phyloP scores from a whole-genome alignment of 2,329 filamentous ascomycete species.

The Capronia coronata region DNA sequence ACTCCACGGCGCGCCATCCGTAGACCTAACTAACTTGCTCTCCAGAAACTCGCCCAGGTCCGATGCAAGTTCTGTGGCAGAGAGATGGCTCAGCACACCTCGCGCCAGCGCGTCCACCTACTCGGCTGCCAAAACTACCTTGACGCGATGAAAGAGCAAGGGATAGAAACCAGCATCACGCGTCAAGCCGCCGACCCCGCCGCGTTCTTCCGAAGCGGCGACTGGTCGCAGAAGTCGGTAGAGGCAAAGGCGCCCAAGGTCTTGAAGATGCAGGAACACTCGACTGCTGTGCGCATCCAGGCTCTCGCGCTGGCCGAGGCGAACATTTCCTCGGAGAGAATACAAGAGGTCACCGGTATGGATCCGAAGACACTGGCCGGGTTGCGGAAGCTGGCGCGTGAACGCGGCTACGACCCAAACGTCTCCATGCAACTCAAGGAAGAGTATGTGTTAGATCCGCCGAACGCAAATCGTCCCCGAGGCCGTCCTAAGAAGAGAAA shows the following conservation, averaged over 20 bases:
- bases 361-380: constrained; percentile 28
- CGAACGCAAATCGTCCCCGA: constrained; percentile 25
- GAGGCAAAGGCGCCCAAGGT: constrained; percentile 27
- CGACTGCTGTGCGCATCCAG: constrained; percentile 28
- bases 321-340: constrained; percentile 27
- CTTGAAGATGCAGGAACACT: constrained; percentile 27
- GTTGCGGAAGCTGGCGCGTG: constrained; percentile 26
- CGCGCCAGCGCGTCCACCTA: constrained; percentile 29
- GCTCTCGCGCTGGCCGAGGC: constrained; percentile 28
- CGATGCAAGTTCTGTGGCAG: constrained; percentile 30
- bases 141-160: constrained; percentile 28
- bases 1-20: too few species aligned
- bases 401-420: constrained; percentile 28
- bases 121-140: constrained; percentile 28
- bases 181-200: constrained; percentile 28
- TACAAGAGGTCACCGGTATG: constrained; percentile 29
- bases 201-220: constrained; percentile 24
- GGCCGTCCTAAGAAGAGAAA: constrained; percentile 30
- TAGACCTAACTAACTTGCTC: constrained; percentile 3
- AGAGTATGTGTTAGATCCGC: constrained; percentile 29
- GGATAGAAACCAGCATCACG: constrained; percentile 28
- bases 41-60: constrained; percentile 29
- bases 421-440: constrained; percentile 29
- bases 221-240: constrained; percentile 21
- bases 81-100: constrained; percentile 30